Evolutionary conservation across 2,329 filamentous ascomycete species (phyloP), one percentile per base, ranked within the genome.

Genomic region (Sphaerulina vaccinii): DNA sequence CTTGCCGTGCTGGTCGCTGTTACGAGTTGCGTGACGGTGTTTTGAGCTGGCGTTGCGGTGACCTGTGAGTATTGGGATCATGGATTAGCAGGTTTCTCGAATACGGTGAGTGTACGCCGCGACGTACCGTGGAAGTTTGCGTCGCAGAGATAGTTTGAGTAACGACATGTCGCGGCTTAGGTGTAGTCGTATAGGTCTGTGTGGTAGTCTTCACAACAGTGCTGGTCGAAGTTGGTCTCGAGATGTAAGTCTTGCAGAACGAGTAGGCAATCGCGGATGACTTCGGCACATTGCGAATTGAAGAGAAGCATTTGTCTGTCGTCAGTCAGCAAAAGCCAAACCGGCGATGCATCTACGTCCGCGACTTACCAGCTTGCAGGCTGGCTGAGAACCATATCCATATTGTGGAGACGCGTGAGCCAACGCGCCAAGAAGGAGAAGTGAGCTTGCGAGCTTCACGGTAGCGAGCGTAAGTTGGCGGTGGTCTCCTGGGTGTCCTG

Each of bases 231-330:
- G 32, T 16, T 49, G 27, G 29, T 27, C 19, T 16, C 27, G n/a
- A 43, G 29, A 52, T 52, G 43, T 49, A 52, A 27, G 42, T 41
- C 23, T n/a, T 47, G 32, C 50, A 52, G 29, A 52, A 22, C 6
- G 43, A 38, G 10, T 43, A 52, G 11, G 43, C 50, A 2, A 29
- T 42, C 37, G 19, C 43, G 19, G 43, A 36, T 19, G 9, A 27
- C 19, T 27, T 10, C 6, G 32, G 32, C 9, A 27, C 27, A 13
- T 22, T 8, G n/a, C 39, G 41, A 21, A 52, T 21, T 11, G 16
- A 18, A 15, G 43, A 35, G 38, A 52, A 52, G 18, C 50, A 52
- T 16, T 52, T 47, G 29, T 48, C 50, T 52, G 15, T 18, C 3
- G 15, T 24, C 6, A 18, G 5, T 46, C 7, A 46, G 33, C 5